Evolutionary conservation across 2,329 filamentous ascomycete species (phyloP).

Genomic region (Daldinia eschscholtzii): DNA sequence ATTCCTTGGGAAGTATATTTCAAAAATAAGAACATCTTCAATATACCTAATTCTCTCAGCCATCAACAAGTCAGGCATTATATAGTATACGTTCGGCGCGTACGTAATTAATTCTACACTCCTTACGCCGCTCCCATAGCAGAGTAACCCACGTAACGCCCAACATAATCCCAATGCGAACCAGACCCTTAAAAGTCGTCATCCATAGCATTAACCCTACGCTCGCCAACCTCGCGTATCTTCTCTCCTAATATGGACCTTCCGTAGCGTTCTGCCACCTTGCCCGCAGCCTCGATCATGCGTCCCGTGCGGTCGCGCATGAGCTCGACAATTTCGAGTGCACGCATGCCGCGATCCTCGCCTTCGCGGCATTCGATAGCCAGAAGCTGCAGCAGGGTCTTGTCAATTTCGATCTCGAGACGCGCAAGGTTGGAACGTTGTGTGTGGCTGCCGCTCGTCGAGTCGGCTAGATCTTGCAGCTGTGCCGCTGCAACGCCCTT

Average conservation of each 20-base stretch:
- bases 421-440: conserved; percentile 76
- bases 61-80: neutral
- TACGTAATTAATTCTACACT: conserved; percentile 1
- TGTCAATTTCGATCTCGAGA: conserved; percentile 88
- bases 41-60: neutral
- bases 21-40: neutral
- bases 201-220: conserved; percentile 62
- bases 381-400: conserved; percentile 88
- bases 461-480: conserved; percentile 78
- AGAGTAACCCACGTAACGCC: conserved; percentile 1
- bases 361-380: conserved; percentile 91
- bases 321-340: conserved; percentile 87
- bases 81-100: neutral
- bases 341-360: conserved; percentile 94
- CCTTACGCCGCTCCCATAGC: neutral
- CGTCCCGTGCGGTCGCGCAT: conserved; percentile 87
- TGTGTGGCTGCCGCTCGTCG: conserved; percentile 72
- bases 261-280: conserved; percentile 89
- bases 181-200: conserved; percentile 49
- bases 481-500: conserved; percentile 79
- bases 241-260: conserved; percentile 85
- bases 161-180: neutral
- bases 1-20: too few relatives aligned
- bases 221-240: conserved; percentile 87
- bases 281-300: conserved; percentile 91